Evolutionary conservation across 164 flowering plant genomes (phyloP).

Genomic region (Paratinospora sagittata): DNA sequence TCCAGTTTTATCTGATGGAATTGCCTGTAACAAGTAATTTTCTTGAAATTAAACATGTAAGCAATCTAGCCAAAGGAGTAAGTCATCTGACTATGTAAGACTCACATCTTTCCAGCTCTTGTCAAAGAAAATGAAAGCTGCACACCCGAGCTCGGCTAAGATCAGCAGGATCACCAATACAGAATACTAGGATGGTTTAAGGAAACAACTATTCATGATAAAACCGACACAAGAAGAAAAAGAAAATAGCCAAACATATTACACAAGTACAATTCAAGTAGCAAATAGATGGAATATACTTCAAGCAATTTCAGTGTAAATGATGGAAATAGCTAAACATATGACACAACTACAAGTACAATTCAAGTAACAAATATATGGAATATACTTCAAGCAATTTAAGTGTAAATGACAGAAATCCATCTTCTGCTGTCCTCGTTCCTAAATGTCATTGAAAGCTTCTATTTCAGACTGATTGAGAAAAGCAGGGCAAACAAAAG

Average conservation of each 20-base stretch:
- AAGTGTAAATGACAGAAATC: not conserved
- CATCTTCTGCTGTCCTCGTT: not conserved
- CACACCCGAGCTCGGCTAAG: constrained; percentile 71
- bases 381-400: not conserved
- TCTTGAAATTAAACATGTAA: constrained; percentile 8
- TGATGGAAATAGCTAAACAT: no score
- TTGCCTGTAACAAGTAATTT: constrained; percentile 33
- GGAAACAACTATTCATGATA: constrained; percentile 35
- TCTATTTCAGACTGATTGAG: not conserved
- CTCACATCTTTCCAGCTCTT: constrained; percentile 81
- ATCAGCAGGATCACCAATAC: constrained; percentile 66
- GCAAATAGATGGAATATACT: no score
- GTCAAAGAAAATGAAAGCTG: constrained; percentile 89
- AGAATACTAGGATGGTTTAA: constrained; percentile 61
- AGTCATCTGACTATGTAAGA: constrained; percentile 2
- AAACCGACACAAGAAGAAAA: not conserved
- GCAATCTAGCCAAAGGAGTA: constrained; percentile 4
- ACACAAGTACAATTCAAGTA: no score
- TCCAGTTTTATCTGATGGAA: constrained; percentile 83
- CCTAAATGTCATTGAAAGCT: not conserved
- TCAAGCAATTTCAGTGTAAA: no score
- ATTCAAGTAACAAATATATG: not conserved
- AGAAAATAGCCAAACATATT: not conserved
- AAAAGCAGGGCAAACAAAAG: not conserved
- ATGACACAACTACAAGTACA: not conserved